A percentile compares a stretch with the other conserved stretches of the same genome.
Evolutionary conservation across 352 stramenopile species (phyloP).

Genomic region (Pythium plurisporium): DNA sequence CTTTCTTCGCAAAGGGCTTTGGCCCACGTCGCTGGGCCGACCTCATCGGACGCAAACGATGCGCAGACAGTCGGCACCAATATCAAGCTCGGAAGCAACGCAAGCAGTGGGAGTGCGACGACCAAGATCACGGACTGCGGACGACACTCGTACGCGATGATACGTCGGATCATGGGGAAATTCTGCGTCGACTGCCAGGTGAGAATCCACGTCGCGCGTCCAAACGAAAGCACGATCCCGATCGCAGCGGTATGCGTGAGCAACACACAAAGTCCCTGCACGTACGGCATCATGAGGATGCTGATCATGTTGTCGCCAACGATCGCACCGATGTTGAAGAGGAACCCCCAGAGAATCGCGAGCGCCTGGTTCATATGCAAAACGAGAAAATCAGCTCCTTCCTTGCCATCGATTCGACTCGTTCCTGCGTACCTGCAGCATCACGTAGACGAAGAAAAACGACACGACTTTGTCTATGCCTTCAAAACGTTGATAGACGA

Average conservation of each 20-base stretch:
- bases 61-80: constrained; percentile 60
- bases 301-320: constrained; percentile 82
- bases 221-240: constrained; percentile 79
- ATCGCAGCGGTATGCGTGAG: constrained; percentile 83
- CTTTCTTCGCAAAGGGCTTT: constrained; percentile 73
- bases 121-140: constrained; percentile 79
- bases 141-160: constrained; percentile 71
- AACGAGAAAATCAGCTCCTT: neutral
- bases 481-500: constrained; percentile 46
- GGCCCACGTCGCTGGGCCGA: constrained; percentile 24
- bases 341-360: constrained; percentile 82
- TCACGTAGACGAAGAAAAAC: constrained; percentile 85
- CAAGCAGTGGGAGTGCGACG: constrained; percentile 65
- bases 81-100: constrained; percentile 73
- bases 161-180: constrained; percentile 83
- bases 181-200: constrained; percentile 86
- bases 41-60: constrained; percentile 20
- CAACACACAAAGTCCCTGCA: constrained; percentile 70
- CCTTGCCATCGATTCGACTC: neutral
- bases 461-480: constrained; percentile 53
- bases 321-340: constrained; percentile 83
- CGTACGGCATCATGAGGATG: constrained; percentile 78
- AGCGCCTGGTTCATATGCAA: constrained; percentile 36
- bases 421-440: constrained; percentile 39
- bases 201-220: constrained; percentile 83